Evolutionary conservation across 1,284 basidiomycete genomes (phyloP).

Genomic region (Tilletiaria anomala): DNA sequence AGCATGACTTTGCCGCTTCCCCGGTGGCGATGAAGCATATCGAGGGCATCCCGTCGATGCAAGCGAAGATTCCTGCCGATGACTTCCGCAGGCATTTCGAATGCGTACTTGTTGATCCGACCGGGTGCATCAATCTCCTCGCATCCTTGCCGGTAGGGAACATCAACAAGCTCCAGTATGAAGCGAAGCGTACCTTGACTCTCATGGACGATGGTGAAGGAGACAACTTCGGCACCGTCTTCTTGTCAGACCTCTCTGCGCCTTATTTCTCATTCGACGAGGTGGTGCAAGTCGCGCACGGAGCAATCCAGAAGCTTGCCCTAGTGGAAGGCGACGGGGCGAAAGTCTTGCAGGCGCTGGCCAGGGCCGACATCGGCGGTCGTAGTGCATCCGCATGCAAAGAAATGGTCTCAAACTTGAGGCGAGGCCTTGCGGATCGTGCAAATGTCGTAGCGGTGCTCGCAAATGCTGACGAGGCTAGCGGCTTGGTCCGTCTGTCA

Average conservation of each 20-base stretch:
- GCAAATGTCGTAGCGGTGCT: slow-evolving; percentile 1
- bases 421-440: slow-evolving; percentile 1
- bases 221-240: slow-evolving; percentile 60
- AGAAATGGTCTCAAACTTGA: neutral
- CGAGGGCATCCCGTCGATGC: slow-evolving; percentile 12
- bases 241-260: slow-evolving; percentile 45
- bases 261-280: slow-evolving; percentile 39
- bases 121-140: slow-evolving; percentile 64
- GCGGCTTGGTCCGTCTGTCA: too few species aligned
- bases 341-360: too few species aligned
- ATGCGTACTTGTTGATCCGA: slow-evolving; percentile 61
- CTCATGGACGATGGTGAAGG: slow-evolving; percentile 37
- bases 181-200: slow-evolving; percentile 26
- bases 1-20: slow-evolving; percentile 54
- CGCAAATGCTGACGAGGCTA: too few species aligned
- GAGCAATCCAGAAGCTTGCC: too few species aligned
- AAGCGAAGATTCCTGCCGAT: slow-evolving; percentile 32
- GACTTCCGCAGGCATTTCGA: slow-evolving; percentile 37
- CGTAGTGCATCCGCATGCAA: too few species aligned
- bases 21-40: slow-evolving; percentile 50
- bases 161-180: slow-evolving; percentile 51
- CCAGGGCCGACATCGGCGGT: too few species aligned
- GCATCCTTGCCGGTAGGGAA: slow-evolving; percentile 43
- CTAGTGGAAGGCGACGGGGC: too few species aligned
- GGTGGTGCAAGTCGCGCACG: slow-evolving; percentile 15